Evolutionary conservation across 768 basidiomycete species (phyloP), one percentile per base, ranked within the genome.

Genomic region (Neoboletus brunneissimus): DNA sequence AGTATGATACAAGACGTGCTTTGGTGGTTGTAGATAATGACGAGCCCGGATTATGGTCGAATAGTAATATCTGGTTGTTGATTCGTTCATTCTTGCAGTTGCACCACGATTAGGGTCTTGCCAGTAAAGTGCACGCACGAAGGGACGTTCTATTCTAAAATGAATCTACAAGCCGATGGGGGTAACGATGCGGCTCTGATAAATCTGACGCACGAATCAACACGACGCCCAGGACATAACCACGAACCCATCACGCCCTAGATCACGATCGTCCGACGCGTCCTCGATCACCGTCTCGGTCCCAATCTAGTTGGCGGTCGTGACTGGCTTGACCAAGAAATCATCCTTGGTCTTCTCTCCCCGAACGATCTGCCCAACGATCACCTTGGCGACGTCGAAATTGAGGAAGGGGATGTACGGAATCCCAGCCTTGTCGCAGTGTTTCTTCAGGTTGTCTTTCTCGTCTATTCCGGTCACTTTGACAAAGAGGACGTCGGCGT

Each of bases 401-500:
- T 92, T 81, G 37, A 73, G 65, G 70, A 98, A 97, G 3, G 89
- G 73, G 34, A 92, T 77, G 68, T 94, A 92, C 57, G 81, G 80
- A 63, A 98, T 94, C 12, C 81, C 79, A 61, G 93, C 84, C 56
- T 84, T 78, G 49, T 75, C 80, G 77, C 95, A 98, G 73, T 92
- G 96, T 15, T 79, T 78, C 54, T 87, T 85, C 12, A 99, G 78
- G 67, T 98, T 94, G 66, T 95, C 97, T 3, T 53, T 64, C 62
- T 90, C 90, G 34, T 86, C 87, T 55, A 83, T 82, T 2, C 72
- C 65, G 61, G 90, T 91, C 59, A 80, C 78, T 72, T 98, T 98
- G 59, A 95, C 94, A 67, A 98, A 98, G n/a, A 99, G 81, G 20
- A 94, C 75, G 71, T 98, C 94, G 18, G 97, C 94, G 64, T 95